Base-by-base conservation (phyloP, 129 eudicot genomes). In the Silybum marianum region DNA sequence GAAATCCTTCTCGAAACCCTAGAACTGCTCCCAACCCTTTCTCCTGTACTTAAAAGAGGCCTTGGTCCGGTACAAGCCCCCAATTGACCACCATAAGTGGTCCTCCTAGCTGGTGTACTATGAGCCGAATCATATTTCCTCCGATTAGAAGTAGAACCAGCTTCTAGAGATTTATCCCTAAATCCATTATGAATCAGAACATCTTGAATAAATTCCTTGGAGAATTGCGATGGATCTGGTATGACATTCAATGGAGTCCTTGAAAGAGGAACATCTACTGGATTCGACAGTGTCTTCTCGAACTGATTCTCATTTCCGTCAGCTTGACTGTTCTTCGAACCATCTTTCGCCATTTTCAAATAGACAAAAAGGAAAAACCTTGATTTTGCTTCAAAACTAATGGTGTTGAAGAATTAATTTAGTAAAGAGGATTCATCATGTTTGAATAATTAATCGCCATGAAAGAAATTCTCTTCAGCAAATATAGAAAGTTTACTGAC, bases 151-250 rank as follows among this genome's bases (percentile, higher is more conserved):
- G 48, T 38, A 28, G 63, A 71, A 75, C 74, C 84, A 72, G 51
- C 76, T 60, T 83, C 84, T 36, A 34, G 21, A 21, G 76, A 42
- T 73, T 83, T 76, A 73, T 78, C 81, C 86, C 66, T 81, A 13
- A 81, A 24, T 26, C 87, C 90, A 34, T 34, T 70, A 66, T 46
- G 73, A 30, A 22, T 63, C 44, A 83, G 42, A 63, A 74, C 38
- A 67, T 72, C 80, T 5, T 82, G 80, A 48, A 69, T 24, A 80
- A 78, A 78, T 14, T 83, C 90, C 42, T 76, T 80, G 21, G 73
- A 86, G 66, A 69, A 83, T 63, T 92, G 97, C 0, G 90, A 80
- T 9, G 97, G 97, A 84, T 92, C 97, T 73, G 89, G 88, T 58
- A 93, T 93, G 14, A 88, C 63, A 63, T 85, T 86, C 44, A 93